Evolutionary conservation across 75 land plant species (phyloP), one percentile per base, ranked within the genome.

Genomic region (Adiantum capillusveneris): DNA sequence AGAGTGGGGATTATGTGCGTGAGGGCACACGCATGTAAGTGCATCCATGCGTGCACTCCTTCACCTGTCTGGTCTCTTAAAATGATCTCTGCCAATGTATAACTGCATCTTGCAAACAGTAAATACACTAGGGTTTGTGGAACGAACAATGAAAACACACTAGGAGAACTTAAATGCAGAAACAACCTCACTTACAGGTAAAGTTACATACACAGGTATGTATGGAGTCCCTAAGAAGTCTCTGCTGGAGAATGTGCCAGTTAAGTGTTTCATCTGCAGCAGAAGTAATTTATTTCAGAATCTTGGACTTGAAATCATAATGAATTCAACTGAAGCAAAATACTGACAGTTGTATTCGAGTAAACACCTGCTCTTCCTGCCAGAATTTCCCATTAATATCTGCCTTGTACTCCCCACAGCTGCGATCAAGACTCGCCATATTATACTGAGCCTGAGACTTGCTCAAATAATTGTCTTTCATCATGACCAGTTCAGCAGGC

Each of bases 201-300:
- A 53, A 50, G 61, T 68, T 66, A 68, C 71, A 61, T 60, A 68
- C 20, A 68, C 53, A 29, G 71, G 71, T 31, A 68, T 36, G 42
- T 54, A 62, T 51, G 63, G 53, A 25, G 71, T 68, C 28, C 71
- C 71, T 37, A 44, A 31, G 25, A 44, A 68, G 27, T 61, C 56
- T 53, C 55, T 53, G 55, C 24, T 53, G 5, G 28, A 53, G 16
- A 19, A 7, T 12, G 29, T 26, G 1, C 25, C 24, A 19, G 9
- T 14, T 3, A 22, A 53, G 7, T 53, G 55, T 26, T 53, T 53
- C 18, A 53, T 53, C 55, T 53, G 55, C 2, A 53, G 14, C 20
- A 48, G 11, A 12, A 48, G 13, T 48, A n/a, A n/a, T n/a, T n/a
- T n/a, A n/a, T n/a, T n/a, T n/a, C n/a, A n/a, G n/a, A n/a, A n/a